Evolutionary conservation across 768 basidiomycete species (phyloP), one percentile per base, ranked within the genome.

Genomic region (Cyclocybe cylindracea): DNA sequence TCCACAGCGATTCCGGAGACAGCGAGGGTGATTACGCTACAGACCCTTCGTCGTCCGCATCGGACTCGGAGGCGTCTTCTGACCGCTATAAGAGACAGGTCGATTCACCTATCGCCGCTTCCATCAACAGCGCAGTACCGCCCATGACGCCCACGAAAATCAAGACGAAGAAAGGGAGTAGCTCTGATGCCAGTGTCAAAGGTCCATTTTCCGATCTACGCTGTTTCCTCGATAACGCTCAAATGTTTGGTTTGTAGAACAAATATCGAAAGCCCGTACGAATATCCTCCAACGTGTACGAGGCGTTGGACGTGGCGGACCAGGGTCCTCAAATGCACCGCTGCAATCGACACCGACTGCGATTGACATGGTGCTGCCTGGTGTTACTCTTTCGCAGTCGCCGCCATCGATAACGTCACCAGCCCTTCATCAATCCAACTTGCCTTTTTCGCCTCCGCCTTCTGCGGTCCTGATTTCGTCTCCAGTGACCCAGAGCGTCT

Each of bases 11-110:
- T 14, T 44, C 58, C 2, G 24, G 47, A 0, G 61, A 64, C 9
- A 57, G 51, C 36, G 70, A 70, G 5, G 50, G 54, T 10, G 65
- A 64, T 46, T 51, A 53, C 18, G 58, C 59, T 13, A 63, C 63
- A 7, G 64, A 69, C 8, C 58, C 62, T 10, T 62, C 61, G 8
- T 64, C 63, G 16, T 65, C 64, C 5, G 64, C 72, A 2, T 74
- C 74, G 10, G 76, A 77, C 36, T 71, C 75, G 5, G 77, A 78
- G 18, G 60, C 54, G 13, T 53, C 61, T 13, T 53, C 59, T 33
- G 66, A 66, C 11, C 41, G 5, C 24, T 24, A 24, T 24, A 24
- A 24, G 24, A 24, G 5, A 24, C 24, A 24, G 24, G 24, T 24
- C 24, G 24, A 24, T 24, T 24, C 24, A 24, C 24, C 24, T 24